Conservation (phyloP, 2,329 filamentous ascomycete genomes). For the Hymenoscyphus linearis region DNA sequence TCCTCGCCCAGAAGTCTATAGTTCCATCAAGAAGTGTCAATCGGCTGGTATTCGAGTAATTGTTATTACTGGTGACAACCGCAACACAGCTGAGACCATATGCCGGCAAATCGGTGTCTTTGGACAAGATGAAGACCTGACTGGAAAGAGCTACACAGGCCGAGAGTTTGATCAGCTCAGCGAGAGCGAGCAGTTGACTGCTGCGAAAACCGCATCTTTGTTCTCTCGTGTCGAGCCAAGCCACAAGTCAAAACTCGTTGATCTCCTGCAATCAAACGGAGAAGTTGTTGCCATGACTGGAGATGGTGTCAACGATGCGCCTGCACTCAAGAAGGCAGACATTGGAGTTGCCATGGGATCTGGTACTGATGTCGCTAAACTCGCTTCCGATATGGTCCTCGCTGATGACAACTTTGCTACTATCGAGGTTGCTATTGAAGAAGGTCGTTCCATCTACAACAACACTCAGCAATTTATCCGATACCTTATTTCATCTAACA, state of each 20-base stretch:
- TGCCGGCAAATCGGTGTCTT: constrained; percentile 97
- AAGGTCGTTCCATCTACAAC: constrained; percentile 97
- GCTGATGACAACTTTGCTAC: constrained; percentile 99
- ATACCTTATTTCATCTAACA: constrained; percentile 98
- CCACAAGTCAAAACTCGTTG: constrained; percentile 97
- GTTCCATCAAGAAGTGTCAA: constrained; percentile 82
- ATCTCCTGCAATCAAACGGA: constrained; percentile 85
- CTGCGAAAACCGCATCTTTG: constrained; percentile 77
- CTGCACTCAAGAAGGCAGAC: constrained; percentile 95
- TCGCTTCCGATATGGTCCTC: constrained; percentile 97
- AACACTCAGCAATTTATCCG: constrained; percentile 99
- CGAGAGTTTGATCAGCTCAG: constrained; percentile 87
- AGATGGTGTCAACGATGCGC: constrained; percentile 97
- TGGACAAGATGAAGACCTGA: constrained; percentile 71
- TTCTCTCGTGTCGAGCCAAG: constrained; percentile 94
- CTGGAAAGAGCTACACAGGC: constrained; percentile 90
- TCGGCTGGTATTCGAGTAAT: constrained; percentile 93
- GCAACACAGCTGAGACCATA: constrained; percentile 94
- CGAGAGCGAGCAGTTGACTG: constrained; percentile 73
- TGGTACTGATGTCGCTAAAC: constrained; percentile 92
- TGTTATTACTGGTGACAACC: constrained; percentile 97
- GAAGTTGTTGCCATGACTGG: constrained; percentile 99
- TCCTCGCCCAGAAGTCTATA: constrained; percentile 83
- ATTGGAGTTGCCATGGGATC: constrained; percentile 99
- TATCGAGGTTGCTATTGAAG: constrained; percentile 91